Base-by-base conservation (phyloP, 2,329 filamentous ascomycete genomes). In the Chlorencoelia australis region DNA sequence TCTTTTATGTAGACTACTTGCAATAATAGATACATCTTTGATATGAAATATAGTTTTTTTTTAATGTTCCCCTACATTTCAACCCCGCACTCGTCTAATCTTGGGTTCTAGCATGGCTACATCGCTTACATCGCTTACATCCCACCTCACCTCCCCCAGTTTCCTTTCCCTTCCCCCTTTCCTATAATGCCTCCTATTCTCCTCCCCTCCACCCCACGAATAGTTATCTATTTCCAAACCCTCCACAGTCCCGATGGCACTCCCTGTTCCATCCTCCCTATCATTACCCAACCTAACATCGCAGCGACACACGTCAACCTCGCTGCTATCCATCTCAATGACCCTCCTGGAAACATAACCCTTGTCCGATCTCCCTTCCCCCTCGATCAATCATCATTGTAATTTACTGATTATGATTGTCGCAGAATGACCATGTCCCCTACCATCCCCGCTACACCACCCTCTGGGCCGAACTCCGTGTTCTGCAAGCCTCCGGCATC, bases 311-410 rank as follows among this genome's bases (percentile, higher is more conserved):
- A 95, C 61, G 68, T 94, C 41, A 88, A 94, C 49, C 63, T 95
- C 32, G 85, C 84, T 5, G 87, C 88, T 9, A 75, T 95, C 41
- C 88, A 95, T 59, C 64, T 95, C 49, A 88, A 91, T 57, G 67
- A 71, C 5, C 60, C 63, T 14, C 75, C 82, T 1, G 67, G 66
- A 7, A 67, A 57, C 33, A 56, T 57, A 37, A 48, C 43, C 20
- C 42, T 56, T 9, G 53, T 56, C 16, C 4, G 43, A 38, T 82
- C 89, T 48, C 62, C 91, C 32, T 79, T 79, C 9, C 82, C 83
- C 10, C 72, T 89, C 40, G 83, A 91, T 58, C 61, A 91, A 48
- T 83, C 85, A 14, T 11, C 34, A 89, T 49, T 84, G 79, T 25
- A 25, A 35, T 36, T 42, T 7, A 42, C 15, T 30, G 7, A 18